Evolutionary conservation across 257 asterid species (phyloP), one percentile per base, ranked within the genome.

Genomic region (Fraxinus pennsylvanica): DNA sequence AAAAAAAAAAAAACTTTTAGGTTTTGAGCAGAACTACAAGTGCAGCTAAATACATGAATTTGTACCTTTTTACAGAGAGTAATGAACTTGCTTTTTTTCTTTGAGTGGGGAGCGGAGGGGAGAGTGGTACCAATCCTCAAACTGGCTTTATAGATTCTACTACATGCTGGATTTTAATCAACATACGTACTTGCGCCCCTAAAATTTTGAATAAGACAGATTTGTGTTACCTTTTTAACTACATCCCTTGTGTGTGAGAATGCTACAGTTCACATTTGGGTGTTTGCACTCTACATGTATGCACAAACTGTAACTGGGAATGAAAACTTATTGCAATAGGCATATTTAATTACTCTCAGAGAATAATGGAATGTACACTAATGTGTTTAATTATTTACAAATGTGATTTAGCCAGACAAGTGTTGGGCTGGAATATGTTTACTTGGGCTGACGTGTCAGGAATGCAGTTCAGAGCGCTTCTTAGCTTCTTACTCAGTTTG

Each of bases 361-460:
- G 47, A 59, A 7, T 25, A 15, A 36, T 43, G 78, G 41, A 29
- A 70, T 30, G 19, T 76, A 41, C 67, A 66, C 74, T 77, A 30
- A 79, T 79, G 27, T 71, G 54, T 79, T 63, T 80, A 19, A 69
- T 79, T 80, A 52, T 74, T 45, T 21, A 17, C 74, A 81, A 76
- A 73, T 80, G 83, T 65, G 79, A 68, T 87, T 68, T 85, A 95
- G 99, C 91, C 97, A 82, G 97, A 91, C 81, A 95, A 93, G 84
- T 77, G 90, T 75, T 93, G 94, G 97, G 96, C 94, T 30, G 99
- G 97, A 73, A 86, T 91, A 80, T 91, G 94, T 84, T 88, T 95
- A 96, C 93, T 95, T 25, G 98, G 97, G 74, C 84, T 95, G 86
- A 93, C 97, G 71, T 77, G 89, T 77, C 96, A 93, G 80, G 97